Evolutionary conservation across 306 rosid species (phyloP).

Genomic region (Cicer yamashitae): DNA sequence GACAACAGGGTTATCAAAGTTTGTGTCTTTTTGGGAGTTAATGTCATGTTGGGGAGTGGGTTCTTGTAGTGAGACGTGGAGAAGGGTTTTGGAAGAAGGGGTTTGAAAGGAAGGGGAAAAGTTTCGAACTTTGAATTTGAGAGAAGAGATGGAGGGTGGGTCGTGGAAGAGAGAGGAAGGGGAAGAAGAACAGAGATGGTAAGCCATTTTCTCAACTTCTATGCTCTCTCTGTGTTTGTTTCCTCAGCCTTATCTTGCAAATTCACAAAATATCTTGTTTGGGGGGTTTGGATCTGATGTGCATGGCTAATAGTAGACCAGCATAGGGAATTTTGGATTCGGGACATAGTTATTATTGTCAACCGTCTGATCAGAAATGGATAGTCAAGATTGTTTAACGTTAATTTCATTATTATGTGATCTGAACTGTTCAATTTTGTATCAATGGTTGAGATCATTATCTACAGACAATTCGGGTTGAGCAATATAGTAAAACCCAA

Average conservation of each 20-base stretch:
- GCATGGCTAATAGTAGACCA: too few relatives aligned
- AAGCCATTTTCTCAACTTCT: constrained; percentile 61
- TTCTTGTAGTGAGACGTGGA: constrained; percentile 72
- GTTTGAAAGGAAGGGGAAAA: constrained; percentile 43
- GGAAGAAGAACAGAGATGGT: constrained; percentile 67
- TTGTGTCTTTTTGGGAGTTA: constrained; percentile 25
- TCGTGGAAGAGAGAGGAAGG: constrained; percentile 70
- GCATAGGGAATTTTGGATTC: too few relatives aligned
- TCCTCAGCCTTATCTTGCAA: constrained; percentile 35
- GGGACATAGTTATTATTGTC: too few relatives aligned
- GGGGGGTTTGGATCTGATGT: too few relatives aligned
- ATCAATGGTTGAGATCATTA: too few relatives aligned
- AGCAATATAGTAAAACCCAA: too few relatives aligned
- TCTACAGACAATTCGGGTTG: too few relatives aligned
- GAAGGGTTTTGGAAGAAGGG: constrained; percentile 47
- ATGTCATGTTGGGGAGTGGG: constrained; percentile 38
- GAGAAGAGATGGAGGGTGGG: constrained; percentile 40
- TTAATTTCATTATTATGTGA: too few relatives aligned
- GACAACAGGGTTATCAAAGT: constrained; percentile 40
- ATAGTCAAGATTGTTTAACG: too few relatives aligned
- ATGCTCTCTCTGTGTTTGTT: too few relatives aligned
- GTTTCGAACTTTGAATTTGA: constrained; percentile 40
- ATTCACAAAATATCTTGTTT: background rate
- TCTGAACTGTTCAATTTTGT: too few relatives aligned
- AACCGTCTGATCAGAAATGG: too few relatives aligned